These are phyloP conservation scores for Auricularia sp. DNA, from an alignment of 768 basidiomycete species.

Conservation along the genomic window DNA sequence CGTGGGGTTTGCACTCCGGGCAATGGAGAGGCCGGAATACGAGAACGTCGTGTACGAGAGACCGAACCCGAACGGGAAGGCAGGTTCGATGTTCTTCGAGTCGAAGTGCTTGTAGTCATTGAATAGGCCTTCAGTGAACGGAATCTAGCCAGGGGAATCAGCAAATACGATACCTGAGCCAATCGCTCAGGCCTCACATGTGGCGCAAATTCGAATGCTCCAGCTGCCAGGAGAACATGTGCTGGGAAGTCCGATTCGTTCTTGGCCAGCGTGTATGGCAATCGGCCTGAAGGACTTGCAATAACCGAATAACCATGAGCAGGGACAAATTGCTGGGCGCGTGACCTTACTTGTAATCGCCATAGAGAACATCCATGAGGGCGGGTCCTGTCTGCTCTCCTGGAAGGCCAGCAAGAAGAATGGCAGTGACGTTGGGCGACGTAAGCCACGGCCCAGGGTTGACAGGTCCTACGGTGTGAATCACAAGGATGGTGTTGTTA, in stretches of 20 bases:
- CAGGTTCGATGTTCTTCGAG: constrained; percentile 57
- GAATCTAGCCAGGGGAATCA: constrained; percentile 23
- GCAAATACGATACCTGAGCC: background rate
- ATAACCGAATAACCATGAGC: too few relatives aligned
- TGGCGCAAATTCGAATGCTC: background rate
- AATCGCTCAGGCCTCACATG: background rate
- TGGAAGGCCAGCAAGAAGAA: constrained; percentile 36
- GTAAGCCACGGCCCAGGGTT: constrained; percentile 58
- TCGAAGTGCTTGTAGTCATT: constrained; percentile 19
- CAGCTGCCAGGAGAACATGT: constrained; percentile 20
- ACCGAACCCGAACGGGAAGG: constrained; percentile 68
- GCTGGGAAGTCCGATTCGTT: constrained; percentile 46
- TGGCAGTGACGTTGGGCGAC: constrained; percentile 62
- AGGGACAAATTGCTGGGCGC: too few relatives aligned
- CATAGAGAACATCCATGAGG: constrained; percentile 31
- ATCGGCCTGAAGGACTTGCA: constrained; percentile 41
- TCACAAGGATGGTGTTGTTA: constrained; percentile 58
- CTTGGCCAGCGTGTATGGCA: constrained; percentile 75
- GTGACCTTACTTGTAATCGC: constrained; percentile 20
- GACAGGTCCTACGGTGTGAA: constrained; percentile 53
- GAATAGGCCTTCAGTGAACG: constrained; percentile 24
- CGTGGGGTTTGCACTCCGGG: constrained; percentile 16
- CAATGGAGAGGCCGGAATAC: constrained; percentile 43
- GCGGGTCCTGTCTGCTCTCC: constrained; percentile 31
- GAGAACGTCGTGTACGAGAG: constrained; percentile 65